A percentile compares a stretch with the other conserved stretches of the same genome.
Evolutionary conservation across 2,329 filamentous ascomycete species (phyloP).

Genomic region (Talaromyces sp.): DNA sequence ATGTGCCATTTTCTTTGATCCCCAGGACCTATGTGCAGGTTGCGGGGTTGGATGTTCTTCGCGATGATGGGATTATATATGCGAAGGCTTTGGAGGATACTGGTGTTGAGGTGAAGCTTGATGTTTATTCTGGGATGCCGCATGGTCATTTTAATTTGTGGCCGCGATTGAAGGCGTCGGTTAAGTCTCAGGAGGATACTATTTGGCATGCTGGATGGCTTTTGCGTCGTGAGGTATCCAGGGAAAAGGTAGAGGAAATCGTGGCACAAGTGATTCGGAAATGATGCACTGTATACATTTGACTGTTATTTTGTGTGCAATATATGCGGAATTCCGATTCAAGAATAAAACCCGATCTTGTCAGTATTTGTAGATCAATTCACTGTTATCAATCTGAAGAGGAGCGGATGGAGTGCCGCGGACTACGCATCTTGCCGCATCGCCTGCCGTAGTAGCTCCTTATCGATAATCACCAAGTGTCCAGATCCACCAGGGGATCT

Average conservation of each 20-base stretch:
- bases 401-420: background rate
- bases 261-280: background rate
- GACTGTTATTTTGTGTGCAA: too few species aligned
- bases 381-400: too few species aligned
- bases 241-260: background rate
- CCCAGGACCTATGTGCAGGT: slow-evolving; percentile 52
- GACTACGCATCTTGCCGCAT: slow-evolving; percentile 3
- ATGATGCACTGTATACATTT: too few species aligned
- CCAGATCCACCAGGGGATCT: slow-evolving; percentile 8
- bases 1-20: slow-evolving; percentile 1
- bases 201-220: slow-evolving; percentile 6
- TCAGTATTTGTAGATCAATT: too few species aligned
- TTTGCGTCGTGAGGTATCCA: background rate
- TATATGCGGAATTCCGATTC: too few species aligned
- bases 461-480: slow-evolving; percentile 6
- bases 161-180: background rate
- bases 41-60: slow-evolving; percentile 53
- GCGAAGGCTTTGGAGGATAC: slow-evolving; percentile 52
- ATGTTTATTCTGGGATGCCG: slow-evolving; percentile 48
- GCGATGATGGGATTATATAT: slow-evolving; percentile 59
- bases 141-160: slow-evolving; percentile 33
- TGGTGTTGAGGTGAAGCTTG: slow-evolving; percentile 48
- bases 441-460: slow-evolving; percentile 3
- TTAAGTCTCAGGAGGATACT: slow-evolving; percentile 1
- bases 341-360: too few species aligned